A percentile compares a stretch with the other conserved stretches of the same genome.
These are phyloP conservation scores for Trichoderma sp. DNA, from an alignment of 2,329 filamentous ascomycete species.

Conservation along the genomic window DNA sequence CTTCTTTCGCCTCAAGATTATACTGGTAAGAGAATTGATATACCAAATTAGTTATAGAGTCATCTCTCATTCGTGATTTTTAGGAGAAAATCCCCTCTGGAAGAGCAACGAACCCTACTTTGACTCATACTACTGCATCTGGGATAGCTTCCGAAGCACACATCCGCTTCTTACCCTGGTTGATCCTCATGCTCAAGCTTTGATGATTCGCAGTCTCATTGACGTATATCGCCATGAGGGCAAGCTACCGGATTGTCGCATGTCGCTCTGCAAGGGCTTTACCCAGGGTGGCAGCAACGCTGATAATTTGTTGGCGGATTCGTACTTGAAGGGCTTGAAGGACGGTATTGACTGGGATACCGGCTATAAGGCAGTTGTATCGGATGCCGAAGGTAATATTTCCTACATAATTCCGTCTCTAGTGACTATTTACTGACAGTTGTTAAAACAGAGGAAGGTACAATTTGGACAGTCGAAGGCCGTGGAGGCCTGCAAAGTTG, in stretches of 20 bases:
- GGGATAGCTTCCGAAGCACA: conserved; percentile 71
- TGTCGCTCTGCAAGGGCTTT: conserved; percentile 73
- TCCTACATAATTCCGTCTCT: conserved; percentile 30
- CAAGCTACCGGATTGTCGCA: conserved; percentile 72
- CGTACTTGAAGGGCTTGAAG: conserved; percentile 67
- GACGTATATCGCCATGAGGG: conserved; percentile 70
- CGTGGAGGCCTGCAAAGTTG: conserved; percentile 69
- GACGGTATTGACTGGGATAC: conserved; percentile 65
- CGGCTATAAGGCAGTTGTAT: conserved; percentile 70
- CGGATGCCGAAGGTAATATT: conserved; percentile 63
- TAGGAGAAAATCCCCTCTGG: conserved; percentile 71
- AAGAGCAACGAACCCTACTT: conserved; percentile 69
- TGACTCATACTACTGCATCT: conserved; percentile 67
- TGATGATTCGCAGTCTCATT: conserved; percentile 68
- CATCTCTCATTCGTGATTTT: not conserved
- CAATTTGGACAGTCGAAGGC: conserved; percentile 68
- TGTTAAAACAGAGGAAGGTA: conserved; percentile 39
- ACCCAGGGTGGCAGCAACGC: conserved; percentile 77
- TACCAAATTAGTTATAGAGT: not conserved
- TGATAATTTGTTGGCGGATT: conserved; percentile 68
- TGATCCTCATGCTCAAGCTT: conserved; percentile 64
- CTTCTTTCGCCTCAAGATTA: conserved; percentile 74
- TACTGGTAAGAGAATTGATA: conserved; percentile 39
- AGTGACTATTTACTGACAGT: not conserved
- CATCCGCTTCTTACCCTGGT: conserved; percentile 70